phyloP scores from a whole-genome alignment of 169 alveolate species.

The Cryptosporidium viatorum region DNA sequence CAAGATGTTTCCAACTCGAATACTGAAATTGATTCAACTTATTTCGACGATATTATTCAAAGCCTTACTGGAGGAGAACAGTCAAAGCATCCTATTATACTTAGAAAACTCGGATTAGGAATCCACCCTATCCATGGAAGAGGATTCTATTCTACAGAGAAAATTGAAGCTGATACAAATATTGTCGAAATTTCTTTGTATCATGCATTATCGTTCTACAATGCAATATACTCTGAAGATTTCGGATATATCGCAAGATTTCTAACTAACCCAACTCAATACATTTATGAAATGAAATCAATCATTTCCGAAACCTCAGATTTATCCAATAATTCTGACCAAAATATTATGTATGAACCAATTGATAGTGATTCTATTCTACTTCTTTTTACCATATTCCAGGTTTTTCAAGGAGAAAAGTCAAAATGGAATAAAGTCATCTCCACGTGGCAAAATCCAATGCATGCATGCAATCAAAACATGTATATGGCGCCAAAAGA shows the following conservation, averaged over 20 bases:
- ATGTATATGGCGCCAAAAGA: slow-evolving; percentile 73
- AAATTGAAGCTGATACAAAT: slow-evolving; percentile 44
- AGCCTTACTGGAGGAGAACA: slow-evolving; percentile 15
- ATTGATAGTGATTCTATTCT: slow-evolving; percentile 51
- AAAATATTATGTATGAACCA: slow-evolving; percentile 37
- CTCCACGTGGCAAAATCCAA: slow-evolving; percentile 37
- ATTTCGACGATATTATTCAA: slow-evolving; percentile 32
- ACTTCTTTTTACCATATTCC: slow-evolving; percentile 28
- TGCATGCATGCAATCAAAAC: slow-evolving; percentile 59
- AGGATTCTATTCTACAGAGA: slow-evolving; percentile 54
- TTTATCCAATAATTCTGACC: neutral
- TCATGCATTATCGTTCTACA: slow-evolving; percentile 23
- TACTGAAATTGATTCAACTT: slow-evolving; percentile 6
- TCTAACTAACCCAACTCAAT: slow-evolving; percentile 52
- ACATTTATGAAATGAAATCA: slow-evolving; percentile 24
- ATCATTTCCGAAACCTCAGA: neutral
- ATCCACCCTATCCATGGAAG: slow-evolving; percentile 45
- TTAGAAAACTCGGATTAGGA: slow-evolving; percentile 42
- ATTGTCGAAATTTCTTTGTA: slow-evolving; percentile 23
- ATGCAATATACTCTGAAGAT: slow-evolving; percentile 48
- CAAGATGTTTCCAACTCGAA: neutral
- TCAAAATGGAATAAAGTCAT: slow-evolving; percentile 58
- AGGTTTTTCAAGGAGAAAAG: slow-evolving; percentile 41
- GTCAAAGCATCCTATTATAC: neutral
- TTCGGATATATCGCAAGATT: slow-evolving; percentile 68